phyloP scores from a whole-genome alignment of 306 rosid species.

The Fragaria ananassa region DNA sequence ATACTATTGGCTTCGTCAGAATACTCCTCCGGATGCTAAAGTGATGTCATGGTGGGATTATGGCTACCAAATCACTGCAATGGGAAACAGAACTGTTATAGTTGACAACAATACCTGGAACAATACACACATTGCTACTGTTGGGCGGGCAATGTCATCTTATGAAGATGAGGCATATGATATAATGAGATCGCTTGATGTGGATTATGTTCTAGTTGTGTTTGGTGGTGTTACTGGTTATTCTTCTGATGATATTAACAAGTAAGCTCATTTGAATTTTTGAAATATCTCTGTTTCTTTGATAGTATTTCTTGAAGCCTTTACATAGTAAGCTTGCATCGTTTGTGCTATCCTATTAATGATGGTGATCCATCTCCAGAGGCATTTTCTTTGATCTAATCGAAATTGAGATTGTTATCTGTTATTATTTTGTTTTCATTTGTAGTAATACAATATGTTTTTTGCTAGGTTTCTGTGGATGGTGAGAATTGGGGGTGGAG shows the following conservation, averaged over 20 bases:
- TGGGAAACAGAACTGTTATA: slow-evolving; percentile 99
- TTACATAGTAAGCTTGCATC: neutral
- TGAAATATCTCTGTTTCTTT: slow-evolving; percentile 8
- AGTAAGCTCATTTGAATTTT: slow-evolving; percentile 55
- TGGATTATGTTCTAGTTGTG: slow-evolving; percentile 92
- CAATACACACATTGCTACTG: slow-evolving; percentile 98
- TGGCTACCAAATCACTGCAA: slow-evolving; percentile 96
- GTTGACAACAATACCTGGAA: slow-evolving; percentile 99
- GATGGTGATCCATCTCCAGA: neutral
- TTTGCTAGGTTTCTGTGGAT: slow-evolving; percentile 85
- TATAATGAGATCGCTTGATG: slow-evolving; percentile 90
- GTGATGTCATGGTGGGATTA: slow-evolving; percentile 99
- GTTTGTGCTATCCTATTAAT: neutral
- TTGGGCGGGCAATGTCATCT: slow-evolving; percentile 99
- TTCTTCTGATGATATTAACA: slow-evolving; percentile 97
- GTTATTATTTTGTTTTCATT: neutral
- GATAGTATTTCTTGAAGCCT: slow-evolving; percentile 7
- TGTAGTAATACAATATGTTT: slow-evolving; percentile 17
- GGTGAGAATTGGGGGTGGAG: slow-evolving; percentile 99
- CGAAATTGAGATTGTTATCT: neutral
- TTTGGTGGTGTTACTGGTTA: slow-evolving; percentile 99
- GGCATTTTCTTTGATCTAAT: neutral
- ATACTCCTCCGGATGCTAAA: slow-evolving; percentile 93
- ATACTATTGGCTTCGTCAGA: slow-evolving; percentile 97
- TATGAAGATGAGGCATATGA: slow-evolving; percentile 96